Conservation (phyloP, 305 asterid genomes). For the Rubia peregrina region DNA sequence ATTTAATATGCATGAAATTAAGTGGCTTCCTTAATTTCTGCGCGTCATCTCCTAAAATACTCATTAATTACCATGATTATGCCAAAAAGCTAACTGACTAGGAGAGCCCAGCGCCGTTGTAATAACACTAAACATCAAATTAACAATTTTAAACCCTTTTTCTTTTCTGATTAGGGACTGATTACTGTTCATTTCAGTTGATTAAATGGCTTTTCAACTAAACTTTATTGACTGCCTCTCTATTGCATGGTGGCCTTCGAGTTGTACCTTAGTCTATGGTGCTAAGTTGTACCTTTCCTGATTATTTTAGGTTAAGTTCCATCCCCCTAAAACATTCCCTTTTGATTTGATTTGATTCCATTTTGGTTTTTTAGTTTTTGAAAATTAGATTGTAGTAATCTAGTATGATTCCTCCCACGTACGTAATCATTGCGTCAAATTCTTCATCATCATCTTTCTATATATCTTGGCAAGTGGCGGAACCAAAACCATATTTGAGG, state of each 20-base stretch:
- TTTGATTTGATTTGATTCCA: conserved; percentile 2
- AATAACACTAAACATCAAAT: background rate
- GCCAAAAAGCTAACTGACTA: background rate
- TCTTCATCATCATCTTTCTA: conserved; percentile 20
- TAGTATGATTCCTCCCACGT: conserved; percentile 6
- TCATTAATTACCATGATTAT: background rate
- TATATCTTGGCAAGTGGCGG: no score
- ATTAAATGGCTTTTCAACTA: conserved; percentile 19
- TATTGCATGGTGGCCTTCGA: conserved; percentile 22
- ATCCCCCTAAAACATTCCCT: conserved; percentile 18
- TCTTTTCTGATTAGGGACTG: conserved; percentile 2
- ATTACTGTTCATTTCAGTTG: conserved; percentile 1
- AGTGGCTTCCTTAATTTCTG: conserved; percentile 1
- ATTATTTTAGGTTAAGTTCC: conserved; percentile 39
- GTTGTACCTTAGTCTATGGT: conserved; percentile 17
- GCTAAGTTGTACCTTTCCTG: conserved; percentile 5
- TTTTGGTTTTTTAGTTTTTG: background rate
- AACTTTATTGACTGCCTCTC: conserved; percentile 31
- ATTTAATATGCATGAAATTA: background rate
- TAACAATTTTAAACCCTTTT: background rate
- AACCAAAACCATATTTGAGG: no score
- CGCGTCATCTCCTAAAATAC: background rate
- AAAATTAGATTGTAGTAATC: background rate
- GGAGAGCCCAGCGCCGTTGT: background rate
- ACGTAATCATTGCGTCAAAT: conserved; percentile 40